These are phyloP conservation scores for Aphanocladium album DNA, from an alignment of 2,329 filamentous ascomycete species.

Conservation along the genomic window DNA sequence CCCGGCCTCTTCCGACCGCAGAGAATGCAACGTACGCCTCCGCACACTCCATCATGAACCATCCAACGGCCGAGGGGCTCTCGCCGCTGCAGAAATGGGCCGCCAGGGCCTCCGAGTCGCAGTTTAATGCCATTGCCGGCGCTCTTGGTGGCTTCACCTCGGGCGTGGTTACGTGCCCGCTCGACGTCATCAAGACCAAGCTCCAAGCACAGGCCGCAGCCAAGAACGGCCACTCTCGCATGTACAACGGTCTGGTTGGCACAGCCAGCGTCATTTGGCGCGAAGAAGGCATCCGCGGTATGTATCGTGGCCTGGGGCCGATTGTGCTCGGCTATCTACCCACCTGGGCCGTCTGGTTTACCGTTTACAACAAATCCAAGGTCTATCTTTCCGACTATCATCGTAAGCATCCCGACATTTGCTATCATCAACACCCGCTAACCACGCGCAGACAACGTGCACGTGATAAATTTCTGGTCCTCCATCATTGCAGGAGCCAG, in stretches of 20 bases:
- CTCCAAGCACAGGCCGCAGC: constrained; percentile 76
- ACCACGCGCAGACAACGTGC: constrained; percentile 58
- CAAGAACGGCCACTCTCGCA: constrained; percentile 46
- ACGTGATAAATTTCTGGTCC: constrained; percentile 78
- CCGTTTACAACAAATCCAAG: constrained; percentile 89
- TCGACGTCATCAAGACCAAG: constrained; percentile 99
- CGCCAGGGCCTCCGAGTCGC: constrained; percentile 50
- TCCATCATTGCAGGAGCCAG: constrained; percentile 87
- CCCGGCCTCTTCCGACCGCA: constrained; percentile 23
- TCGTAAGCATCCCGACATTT: constrained; percentile 38
- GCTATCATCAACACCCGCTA: constrained; percentile 10
- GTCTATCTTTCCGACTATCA: constrained; percentile 63
- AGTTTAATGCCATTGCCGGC: constrained; percentile 80
- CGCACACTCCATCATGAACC: constrained; percentile 2
- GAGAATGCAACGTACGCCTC: constrained; percentile 32
- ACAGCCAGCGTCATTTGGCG: constrained; percentile 81
- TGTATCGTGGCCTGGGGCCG: constrained; percentile 90
- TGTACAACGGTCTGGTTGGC: constrained; percentile 83
- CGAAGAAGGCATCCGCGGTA: constrained; percentile 81
- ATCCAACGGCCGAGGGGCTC: constrained; percentile 23
- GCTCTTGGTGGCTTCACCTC: constrained; percentile 88
- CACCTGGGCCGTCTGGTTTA: constrained; percentile 98
- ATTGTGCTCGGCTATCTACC: constrained; percentile 95
- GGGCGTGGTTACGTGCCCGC: constrained; percentile 89
- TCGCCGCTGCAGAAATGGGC: constrained; percentile 53